phyloP scores from a whole-genome alignment of 2,329 filamentous ascomycete species.

The Colletotrichum godetiae region DNA sequence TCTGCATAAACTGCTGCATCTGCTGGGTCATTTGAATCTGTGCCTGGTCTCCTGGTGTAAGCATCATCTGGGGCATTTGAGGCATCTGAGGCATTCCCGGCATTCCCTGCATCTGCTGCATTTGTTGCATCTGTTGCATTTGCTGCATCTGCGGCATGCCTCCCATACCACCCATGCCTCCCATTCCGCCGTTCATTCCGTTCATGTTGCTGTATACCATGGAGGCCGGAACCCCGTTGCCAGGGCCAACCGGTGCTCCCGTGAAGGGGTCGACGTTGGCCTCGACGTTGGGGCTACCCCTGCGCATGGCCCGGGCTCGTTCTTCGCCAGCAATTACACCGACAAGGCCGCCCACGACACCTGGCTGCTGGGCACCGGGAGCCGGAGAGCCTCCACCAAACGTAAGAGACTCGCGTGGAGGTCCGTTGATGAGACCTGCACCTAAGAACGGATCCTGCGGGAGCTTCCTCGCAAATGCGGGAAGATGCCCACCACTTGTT shows the following conservation, averaged over 20 bases:
- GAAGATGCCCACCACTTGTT: conserved; percentile 65
- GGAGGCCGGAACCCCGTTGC: conserved; percentile 58
- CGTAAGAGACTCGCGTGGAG: conserved; percentile 79
- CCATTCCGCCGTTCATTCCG: conserved; percentile 36
- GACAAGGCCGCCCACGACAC: conserved; percentile 79
- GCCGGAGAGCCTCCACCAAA: conserved; percentile 69
- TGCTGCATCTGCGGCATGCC: conserved; percentile 40
- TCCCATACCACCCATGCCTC: conserved; percentile 45
- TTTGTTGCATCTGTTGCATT: conserved; percentile 39
- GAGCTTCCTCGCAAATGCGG: conserved; percentile 84
- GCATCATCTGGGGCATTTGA: conserved; percentile 52
- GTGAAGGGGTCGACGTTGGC: conserved; percentile 51
- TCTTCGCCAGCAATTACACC: conserved; percentile 91
- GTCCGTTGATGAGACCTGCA: conserved; percentile 77
- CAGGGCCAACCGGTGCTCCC: conserved; percentile 58
- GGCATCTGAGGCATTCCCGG: conserved; percentile 26
- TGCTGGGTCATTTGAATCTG: conserved; percentile 85
- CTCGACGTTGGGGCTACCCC: conserved; percentile 80
- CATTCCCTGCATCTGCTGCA: conserved; percentile 23
- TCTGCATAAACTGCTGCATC: conserved; percentile 89
- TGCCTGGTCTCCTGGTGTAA: conserved; percentile 75
- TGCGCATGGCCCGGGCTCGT: conserved; percentile 78
- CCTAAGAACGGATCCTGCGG: conserved; percentile 89
- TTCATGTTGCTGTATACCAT: conserved; percentile 51
- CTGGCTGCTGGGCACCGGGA: conserved; percentile 49